These are phyloP conservation scores for Glutinoglossum americanum DNA, from an alignment of 495 filamentous ascomycete genomes.

Conservation along the genomic window DNA sequence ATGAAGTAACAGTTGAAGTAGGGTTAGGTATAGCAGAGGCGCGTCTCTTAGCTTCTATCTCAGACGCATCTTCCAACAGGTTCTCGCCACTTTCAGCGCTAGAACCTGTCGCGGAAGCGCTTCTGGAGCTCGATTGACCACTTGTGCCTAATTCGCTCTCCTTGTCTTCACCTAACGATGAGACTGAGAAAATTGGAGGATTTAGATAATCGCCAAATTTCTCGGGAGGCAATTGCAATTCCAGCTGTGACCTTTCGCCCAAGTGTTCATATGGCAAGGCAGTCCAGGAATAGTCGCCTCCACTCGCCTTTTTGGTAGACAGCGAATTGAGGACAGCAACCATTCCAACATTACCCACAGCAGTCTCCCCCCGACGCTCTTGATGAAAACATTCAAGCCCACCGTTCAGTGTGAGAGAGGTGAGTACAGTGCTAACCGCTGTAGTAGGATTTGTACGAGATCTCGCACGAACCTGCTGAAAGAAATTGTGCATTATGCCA, in stretches of 20 bases:
- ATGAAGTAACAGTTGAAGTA: conserved; percentile 42
- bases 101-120: background rate
- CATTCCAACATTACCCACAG: background rate
- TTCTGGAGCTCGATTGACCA: background rate
- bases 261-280: conserved; percentile 26
- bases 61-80: background rate
- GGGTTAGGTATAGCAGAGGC: conserved; percentile 27
- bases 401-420: conserved; percentile 18
- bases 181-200: conserved; percentile 33
- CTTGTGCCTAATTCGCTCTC: conserved; percentile 17
- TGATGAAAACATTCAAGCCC: background rate
- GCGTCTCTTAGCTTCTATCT: conserved; percentile 22
- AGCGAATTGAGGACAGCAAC: background rate
- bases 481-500: conserved; percentile 73
- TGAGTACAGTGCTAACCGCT: conserved; percentile 19
- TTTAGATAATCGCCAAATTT: conserved; percentile 26
- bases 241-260: background rate
- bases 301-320: background rate
- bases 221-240: conserved; percentile 1
- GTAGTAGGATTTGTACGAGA: conserved; percentile 25
- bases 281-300: conserved; percentile 23
- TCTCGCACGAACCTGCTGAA: conserved; percentile 84
- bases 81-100: conserved; percentile 4
- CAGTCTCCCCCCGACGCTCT: conserved; percentile 2
- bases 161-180: conserved; percentile 26